phyloP scores from a whole-genome alignment of 257 asterid genomes.

The Capsicum pubescens region DNA sequence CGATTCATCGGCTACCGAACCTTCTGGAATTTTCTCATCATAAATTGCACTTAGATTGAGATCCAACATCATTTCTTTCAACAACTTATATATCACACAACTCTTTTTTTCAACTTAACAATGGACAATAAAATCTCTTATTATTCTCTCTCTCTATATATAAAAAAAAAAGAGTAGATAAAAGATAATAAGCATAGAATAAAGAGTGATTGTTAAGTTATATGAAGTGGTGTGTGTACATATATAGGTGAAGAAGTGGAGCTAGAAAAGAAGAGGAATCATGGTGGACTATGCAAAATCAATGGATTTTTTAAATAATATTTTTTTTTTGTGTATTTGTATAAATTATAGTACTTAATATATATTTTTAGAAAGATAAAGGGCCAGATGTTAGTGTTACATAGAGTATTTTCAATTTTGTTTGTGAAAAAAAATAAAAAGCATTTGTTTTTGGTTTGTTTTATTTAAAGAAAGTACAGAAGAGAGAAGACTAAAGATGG shows the following conservation, averaged over 20 bases:
- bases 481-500: constrained; percentile 18
- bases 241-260: constrained; percentile 4
- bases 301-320: background rate
- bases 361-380: background rate
- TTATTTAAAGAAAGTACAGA: constrained; percentile 26
- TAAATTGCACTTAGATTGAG: constrained; percentile 57
- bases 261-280: background rate
- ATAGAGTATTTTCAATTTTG: background rate
- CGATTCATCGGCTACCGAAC: constrained; percentile 35
- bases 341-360: background rate
- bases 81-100: background rate
- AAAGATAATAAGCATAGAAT: background rate
- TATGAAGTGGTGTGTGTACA: background rate
- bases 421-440: background rate
- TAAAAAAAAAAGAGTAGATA: background rate
- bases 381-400: background rate
- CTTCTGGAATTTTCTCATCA: constrained; percentile 40
- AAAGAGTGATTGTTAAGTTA: background rate
- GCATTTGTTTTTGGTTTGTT: background rate
- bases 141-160: background rate
- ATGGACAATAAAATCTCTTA: background rate
- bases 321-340: background rate
- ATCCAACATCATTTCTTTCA: constrained; percentile 52
- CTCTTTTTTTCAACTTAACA: background rate
- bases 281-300: constrained; percentile 18